Base-by-base conservation (phyloP, 345 rosid genomes). In the Populus euphratica region DNA sequence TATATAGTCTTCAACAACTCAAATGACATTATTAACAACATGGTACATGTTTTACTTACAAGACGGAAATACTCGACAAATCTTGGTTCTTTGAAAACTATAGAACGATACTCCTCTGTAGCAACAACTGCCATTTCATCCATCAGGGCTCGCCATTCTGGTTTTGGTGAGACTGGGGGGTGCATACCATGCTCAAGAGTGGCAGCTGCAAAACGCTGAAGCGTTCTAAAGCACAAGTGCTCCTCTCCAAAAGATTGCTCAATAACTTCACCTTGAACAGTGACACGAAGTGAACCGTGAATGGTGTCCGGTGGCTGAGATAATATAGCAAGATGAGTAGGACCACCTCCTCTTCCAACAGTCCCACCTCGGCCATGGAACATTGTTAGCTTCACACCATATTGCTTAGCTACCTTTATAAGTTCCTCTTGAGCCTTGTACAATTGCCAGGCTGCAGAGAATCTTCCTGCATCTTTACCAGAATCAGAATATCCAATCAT, bases 291-390 rank as follows among this genome's bases (percentile, higher is more conserved):
- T 20, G 98, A 93, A 62, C 99, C 98, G 13, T 93, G 94, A 73
- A 96, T 89, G 16, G 99, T 96, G 38, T 96, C 99, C 5, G 99
- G 99, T n/a, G 98, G 99, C 88, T 96, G 99, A 84, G 99, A 96
- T 88, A 94, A 81, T 75, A 94, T 96, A 82, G 99, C 99, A 76
- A 96, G 97, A 86, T 96, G 98, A 64, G 98, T 94, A 29, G 99
- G 99, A 68, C 99, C 98, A 73, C 99, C 99, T 75, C 99, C 99
- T 88, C 99, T 88, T 80, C 99, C 99, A 31, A 96, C 98, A 2
- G 98, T 96, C 56, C 99, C 99, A 78, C 99, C 99, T 71, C 99
- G 97, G 23, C 99, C 99, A 77, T 96, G 99, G 87, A 96, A 96
- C 98, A 96, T 94, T 7, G 99, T 96, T 25, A 96, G 91, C 86